Percentiles rank a stretch among this genome's conserved stretches.
These are phyloP conservation scores for Globisporangium rhizosaccharum DNA, from an alignment of 352 stramenopile genomes.

Conservation along the genomic window DNA sequence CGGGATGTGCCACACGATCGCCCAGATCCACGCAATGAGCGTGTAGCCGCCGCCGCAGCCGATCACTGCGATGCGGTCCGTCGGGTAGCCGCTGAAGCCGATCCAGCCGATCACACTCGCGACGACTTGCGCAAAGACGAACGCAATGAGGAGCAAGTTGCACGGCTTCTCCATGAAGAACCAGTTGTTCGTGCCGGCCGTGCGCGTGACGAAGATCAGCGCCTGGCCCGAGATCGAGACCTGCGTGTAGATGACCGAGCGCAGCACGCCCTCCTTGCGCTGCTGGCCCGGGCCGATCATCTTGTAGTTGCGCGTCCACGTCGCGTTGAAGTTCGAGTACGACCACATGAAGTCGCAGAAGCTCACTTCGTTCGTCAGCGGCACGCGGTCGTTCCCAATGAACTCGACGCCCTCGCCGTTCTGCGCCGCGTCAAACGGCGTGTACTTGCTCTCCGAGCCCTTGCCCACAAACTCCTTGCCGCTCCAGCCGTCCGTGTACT, in stretches of 20 bases:
- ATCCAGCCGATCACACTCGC: conserved; percentile 62
- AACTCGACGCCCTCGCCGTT: conserved; percentile 41
- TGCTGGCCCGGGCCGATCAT: conserved; percentile 56
- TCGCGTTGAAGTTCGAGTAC: conserved; percentile 68
- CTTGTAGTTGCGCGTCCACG: conserved; percentile 57
- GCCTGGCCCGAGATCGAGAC: conserved; percentile 73
- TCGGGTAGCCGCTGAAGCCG: conserved; percentile 62
- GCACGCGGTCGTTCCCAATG: conserved; percentile 52
- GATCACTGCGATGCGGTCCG: conserved; percentile 58
- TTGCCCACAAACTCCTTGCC: conserved; percentile 17
- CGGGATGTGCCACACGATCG: conserved; percentile 67
- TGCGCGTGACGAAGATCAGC: conserved; percentile 73
- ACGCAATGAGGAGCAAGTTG: conserved; percentile 58
- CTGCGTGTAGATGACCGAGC: conserved; percentile 63
- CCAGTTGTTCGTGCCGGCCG: conserved; percentile 69
- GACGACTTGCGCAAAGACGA: conserved; percentile 63
- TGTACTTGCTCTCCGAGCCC: conserved; percentile 23
- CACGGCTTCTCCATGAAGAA: conserved; percentile 66
- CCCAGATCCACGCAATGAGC: conserved; percentile 61
- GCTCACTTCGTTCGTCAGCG: conserved; percentile 53
- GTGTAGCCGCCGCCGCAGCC: conserved; percentile 59
- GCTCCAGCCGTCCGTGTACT: conserved; percentile 39
- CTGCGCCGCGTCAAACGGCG: conserved; percentile 39
- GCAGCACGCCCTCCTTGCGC: conserved; percentile 64
- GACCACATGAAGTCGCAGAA: conserved; percentile 68